Conservation (phyloP, 2,329 filamentous ascomycete species). For the Scortechinia acanthostroma region DNA sequence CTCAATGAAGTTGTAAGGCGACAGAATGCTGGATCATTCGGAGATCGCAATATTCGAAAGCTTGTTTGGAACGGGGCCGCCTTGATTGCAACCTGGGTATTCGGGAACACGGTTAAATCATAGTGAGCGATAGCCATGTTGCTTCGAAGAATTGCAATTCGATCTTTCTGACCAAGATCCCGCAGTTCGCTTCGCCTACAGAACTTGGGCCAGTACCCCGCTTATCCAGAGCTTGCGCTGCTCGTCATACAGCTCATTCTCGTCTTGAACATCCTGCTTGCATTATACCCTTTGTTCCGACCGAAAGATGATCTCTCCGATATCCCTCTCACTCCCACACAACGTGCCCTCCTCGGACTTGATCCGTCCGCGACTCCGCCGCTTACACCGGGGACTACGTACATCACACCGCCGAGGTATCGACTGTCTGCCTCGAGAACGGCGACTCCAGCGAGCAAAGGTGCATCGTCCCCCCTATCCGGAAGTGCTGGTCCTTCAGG, state of each 20-base stretch:
- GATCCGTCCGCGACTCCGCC: not conserved
- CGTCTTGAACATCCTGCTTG: not conserved
- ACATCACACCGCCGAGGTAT: slow-evolving; percentile 1
- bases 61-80: not conserved
- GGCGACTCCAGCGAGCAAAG: not conserved
- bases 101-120: not conserved
- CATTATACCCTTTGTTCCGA: slow-evolving; percentile 1
- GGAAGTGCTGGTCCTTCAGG: not conserved
- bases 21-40: not conserved
- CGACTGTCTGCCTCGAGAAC: not conserved
- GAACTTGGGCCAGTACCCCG: not conserved
- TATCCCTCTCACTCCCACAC: slow-evolving; percentile 1
- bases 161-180: slow-evolving; percentile 1
- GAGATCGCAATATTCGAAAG: not conserved
- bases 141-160: too few species aligned
- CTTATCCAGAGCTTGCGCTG: not conserved
- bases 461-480: not conserved
- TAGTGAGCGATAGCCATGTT: not conserved
- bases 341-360: not conserved
- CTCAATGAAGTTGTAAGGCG: slow-evolving; percentile 1
- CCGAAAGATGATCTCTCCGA: not conserved
- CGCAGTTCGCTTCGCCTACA: not conserved
- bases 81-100: not conserved
- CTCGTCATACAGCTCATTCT: not conserved
- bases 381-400: not conserved